Conservation (phyloP, 2,329 filamentous ascomycete species). For the Tolypocladium cylindrosporum region DNA sequence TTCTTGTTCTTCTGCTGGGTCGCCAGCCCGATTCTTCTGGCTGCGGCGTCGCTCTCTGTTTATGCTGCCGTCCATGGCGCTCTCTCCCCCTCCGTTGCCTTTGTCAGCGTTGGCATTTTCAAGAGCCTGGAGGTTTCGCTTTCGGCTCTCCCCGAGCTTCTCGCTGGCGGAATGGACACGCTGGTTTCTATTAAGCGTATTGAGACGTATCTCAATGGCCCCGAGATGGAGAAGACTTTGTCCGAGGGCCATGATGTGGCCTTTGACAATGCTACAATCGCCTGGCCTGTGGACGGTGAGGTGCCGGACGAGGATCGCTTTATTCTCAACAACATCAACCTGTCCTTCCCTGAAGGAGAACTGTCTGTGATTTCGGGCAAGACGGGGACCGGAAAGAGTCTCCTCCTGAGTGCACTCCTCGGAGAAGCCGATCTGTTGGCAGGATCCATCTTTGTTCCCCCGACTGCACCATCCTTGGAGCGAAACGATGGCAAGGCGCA, state of each 20-base stretch:
- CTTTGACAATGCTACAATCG: constrained; percentile 58
- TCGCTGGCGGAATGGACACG: constrained; percentile 60
- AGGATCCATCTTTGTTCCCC: constrained; percentile 49
- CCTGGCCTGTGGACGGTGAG: constrained; percentile 62
- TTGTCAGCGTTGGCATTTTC: constrained; percentile 69
- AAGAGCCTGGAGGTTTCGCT: constrained; percentile 63
- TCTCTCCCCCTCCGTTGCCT: constrained; percentile 63
- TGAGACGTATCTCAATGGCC: constrained; percentile 57
- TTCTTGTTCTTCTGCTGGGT: constrained; percentile 60
- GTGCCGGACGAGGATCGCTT: constrained; percentile 51
- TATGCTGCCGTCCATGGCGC: constrained; percentile 56
- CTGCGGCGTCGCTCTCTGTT: constrained; percentile 58
- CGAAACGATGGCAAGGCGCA: constrained; percentile 55
- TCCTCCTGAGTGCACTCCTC: constrained; percentile 63
- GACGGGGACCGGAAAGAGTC: constrained; percentile 69
- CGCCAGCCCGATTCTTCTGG: constrained; percentile 61
- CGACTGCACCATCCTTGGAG: constrained; percentile 37
- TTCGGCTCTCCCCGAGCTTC: constrained; percentile 61
- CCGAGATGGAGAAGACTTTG: constrained; percentile 49
- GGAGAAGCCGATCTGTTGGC: constrained; percentile 63
- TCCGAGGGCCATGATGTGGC: constrained; percentile 48
- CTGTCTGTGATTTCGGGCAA: constrained; percentile 68
- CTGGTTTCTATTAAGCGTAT: constrained; percentile 65
- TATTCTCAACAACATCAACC: constrained; percentile 51
- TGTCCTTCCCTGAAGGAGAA: constrained; percentile 58